Evolutionary conservation across 306 rosid species (phyloP).

Genomic region (Prunus dulcis): DNA sequence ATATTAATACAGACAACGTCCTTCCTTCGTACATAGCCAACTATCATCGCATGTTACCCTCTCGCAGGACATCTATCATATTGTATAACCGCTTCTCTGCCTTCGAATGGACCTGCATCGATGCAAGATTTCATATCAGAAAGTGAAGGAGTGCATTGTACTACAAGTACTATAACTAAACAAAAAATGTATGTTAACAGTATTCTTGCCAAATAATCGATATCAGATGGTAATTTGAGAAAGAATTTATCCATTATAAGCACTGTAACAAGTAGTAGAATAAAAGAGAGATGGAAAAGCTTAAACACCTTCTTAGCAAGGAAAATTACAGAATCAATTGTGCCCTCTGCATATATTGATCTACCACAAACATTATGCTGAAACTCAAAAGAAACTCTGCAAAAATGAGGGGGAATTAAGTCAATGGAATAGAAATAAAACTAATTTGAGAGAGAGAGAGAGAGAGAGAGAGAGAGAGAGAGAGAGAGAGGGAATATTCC

Average conservation of each 20-base stretch:
- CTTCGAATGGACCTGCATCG: constrained; percentile 51
- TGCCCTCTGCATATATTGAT: constrained; percentile 94
- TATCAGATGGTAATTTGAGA: not conserved
- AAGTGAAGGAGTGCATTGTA: not conserved
- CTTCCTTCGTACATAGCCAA: not conserved
- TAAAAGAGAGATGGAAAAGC: constrained; percentile 10
- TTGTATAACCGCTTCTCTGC: constrained; percentile 55
- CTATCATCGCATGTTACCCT: constrained; percentile 65
- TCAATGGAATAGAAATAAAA: not conserved
- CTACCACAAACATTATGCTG: constrained; percentile 97
- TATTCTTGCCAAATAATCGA: not conserved
- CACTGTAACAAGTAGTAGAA: constrained; percentile 6
- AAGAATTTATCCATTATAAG: not conserved
- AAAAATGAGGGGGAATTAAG: constrained; percentile 9
- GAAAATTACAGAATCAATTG: constrained; percentile 76
- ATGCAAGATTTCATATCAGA: not conserved
- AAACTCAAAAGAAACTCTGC: constrained; percentile 94
- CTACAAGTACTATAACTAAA: not conserved
- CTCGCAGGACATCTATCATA: constrained; percentile 81
- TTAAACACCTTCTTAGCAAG: constrained; percentile 76
- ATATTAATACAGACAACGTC: not conserved
- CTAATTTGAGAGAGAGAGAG: not conserved
- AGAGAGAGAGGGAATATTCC: constrained; percentile 1
- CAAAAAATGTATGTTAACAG: not conserved
- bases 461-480: not conserved